Percentiles rank a stretch among this genome's conserved stretches.
Conservation (phyloP, 306 rosid genomes). For the Vachellia pachyceras region DNA sequence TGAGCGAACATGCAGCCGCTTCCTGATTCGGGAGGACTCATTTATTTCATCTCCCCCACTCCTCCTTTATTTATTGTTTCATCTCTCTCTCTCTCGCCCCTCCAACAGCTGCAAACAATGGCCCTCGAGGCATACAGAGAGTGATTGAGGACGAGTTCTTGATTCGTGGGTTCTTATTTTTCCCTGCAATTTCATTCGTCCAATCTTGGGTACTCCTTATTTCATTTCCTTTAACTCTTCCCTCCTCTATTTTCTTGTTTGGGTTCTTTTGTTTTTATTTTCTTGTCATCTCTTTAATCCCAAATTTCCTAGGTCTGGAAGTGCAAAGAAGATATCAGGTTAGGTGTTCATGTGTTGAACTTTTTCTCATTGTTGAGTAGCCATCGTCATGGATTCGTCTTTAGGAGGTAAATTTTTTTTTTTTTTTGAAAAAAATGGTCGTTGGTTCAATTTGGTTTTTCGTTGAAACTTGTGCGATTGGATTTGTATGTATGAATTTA, state of each 20-base stretch:
- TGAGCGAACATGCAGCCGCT: slow-evolving; percentile 54
- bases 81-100: slow-evolving; percentile 35
- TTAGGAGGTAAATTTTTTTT: slow-evolving; percentile 55
- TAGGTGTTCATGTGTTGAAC: slow-evolving; percentile 63
- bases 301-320: slow-evolving; percentile 48
- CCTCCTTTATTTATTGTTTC: not conserved
- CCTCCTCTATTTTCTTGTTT: not conserved
- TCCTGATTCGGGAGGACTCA: slow-evolving; percentile 12
- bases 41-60: slow-evolving; percentile 6
- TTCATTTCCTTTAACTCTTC: slow-evolving; percentile 50
- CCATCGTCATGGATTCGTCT: slow-evolving; percentile 77
- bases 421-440: not conserved
- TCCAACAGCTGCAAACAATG: slow-evolving; percentile 20
- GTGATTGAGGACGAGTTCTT: slow-evolving; percentile 28
- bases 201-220: slow-evolving; percentile 59
- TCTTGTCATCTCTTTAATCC: not conserved
- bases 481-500: slow-evolving; percentile 42
- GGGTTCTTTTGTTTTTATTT: not conserved
- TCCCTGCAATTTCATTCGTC: slow-evolving; percentile 56
- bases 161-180: slow-evolving; percentile 57
- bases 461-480: slow-evolving; percentile 11
- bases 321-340: slow-evolving; percentile 43
- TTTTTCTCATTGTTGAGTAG: slow-evolving; percentile 48
- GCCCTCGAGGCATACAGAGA: slow-evolving; percentile 8
- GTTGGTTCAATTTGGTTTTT: slow-evolving; percentile 15